phyloP scores from a whole-genome alignment of 352 stramenopile species.

The Phytophthora macrochlamydospora region DNA sequence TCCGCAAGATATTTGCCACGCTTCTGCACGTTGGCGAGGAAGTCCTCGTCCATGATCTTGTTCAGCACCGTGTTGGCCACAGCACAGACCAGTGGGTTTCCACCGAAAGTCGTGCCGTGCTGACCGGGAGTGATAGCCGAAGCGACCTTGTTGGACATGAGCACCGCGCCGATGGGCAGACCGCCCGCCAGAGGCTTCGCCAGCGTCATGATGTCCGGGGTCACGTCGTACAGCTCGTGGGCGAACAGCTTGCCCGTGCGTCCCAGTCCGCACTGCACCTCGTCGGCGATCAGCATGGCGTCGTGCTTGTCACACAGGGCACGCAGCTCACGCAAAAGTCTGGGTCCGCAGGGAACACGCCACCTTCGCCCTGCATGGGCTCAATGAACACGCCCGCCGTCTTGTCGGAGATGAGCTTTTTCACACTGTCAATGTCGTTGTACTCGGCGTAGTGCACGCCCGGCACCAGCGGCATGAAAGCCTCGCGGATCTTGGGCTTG shows the following conservation, averaged over 20 bases:
- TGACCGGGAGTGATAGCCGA: conserved; percentile 91
- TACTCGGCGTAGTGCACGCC: conserved; percentile 76
- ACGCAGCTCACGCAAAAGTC: conserved; percentile 92
- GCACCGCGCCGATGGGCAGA: conserved; percentile 96
- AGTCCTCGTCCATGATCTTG: conserved; percentile 72
- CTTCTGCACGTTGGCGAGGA: conserved; percentile 78
- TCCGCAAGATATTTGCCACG: conserved; percentile 62
- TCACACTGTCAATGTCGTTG: conserved; percentile 87
- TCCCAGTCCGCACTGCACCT: conserved; percentile 98
- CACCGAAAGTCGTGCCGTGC: conserved; percentile 97
- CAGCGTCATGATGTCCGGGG: conserved; percentile 96
- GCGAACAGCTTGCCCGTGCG: conserved; percentile 95
- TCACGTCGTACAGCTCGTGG: conserved; percentile 93
- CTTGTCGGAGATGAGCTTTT: conserved; percentile 71
- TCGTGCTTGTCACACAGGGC: conserved; percentile 94
- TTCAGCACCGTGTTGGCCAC: conserved; percentile 86
- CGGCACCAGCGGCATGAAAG: conserved; percentile 83
- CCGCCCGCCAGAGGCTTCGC: conserved; percentile 97
- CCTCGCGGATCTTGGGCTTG: conserved; percentile 87
- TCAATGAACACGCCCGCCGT: conserved; percentile 85
- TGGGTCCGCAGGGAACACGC: conserved; percentile 90
- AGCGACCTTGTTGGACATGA: conserved; percentile 91
- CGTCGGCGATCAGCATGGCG: conserved; percentile 98
- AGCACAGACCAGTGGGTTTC: conserved; percentile 95
- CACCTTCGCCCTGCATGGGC: conserved; percentile 93